Evolutionary conservation across 495 filamentous ascomycete genomes (phyloP), one percentile per base, ranked within the genome.

Genomic region (Trichocladium antarcticum): DNA sequence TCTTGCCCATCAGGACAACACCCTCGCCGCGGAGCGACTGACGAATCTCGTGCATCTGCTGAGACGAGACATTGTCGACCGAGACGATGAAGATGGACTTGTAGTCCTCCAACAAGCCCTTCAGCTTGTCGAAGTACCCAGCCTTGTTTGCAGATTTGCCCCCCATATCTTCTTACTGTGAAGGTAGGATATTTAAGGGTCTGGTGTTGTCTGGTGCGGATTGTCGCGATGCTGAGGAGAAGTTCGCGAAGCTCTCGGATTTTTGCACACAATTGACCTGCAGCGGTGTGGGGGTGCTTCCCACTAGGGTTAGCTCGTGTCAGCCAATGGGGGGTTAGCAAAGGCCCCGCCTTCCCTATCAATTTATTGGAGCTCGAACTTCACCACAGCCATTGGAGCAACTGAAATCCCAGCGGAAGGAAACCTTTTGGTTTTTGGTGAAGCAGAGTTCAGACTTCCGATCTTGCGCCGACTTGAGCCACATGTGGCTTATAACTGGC

Each of bases 21-120:
- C 78, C 89, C 67, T 93, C 74, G 34, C 85, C 83, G 70, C 89
- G 85, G 68, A 96, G 81, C 62, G 83, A 72, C 60, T 81, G 74
- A 72, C 92, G 84, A 69, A 97, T 97, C 80, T 99, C 92, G 85
- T 99, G 92, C 92, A 99, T 99, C 82, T 99, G 92, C 82, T 99
- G 92, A 47, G 92, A 99, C 69, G 82, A 85, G 74, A 82, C 85
- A 90, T 92, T 93, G 80, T 93, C 87, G 70, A 93, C 84, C 61
- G 79, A 78, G 68, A 95, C 89, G 67, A 99, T 89, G 86, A 99
- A 99, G 76, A 96, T 83, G 58, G 82, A 85, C 68, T 78, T 78
- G 82, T 95, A 95, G 63, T 85, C 80, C 74, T 94, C 83, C 63
- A 95, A 81, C 64, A 95, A 79, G 64, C 68, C 73, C 82, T 95